These are phyloP conservation scores for Taiwanofungus camphoratus DNA, from an alignment of 1,284 basidiomycete species.

Conservation along the genomic window DNA sequence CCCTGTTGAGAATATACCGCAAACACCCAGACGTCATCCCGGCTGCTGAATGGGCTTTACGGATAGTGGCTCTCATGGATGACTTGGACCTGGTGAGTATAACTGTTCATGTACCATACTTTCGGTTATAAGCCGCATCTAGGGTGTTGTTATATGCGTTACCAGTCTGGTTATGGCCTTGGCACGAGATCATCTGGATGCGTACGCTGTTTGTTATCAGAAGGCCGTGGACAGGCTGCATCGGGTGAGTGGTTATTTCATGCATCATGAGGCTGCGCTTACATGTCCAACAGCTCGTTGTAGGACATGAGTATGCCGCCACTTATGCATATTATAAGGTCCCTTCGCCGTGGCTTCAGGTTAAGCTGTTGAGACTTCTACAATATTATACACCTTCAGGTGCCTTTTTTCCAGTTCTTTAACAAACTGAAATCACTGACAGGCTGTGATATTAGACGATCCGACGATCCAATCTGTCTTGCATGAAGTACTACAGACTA, in stretches of 20 bases:
- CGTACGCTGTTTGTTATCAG: constrained; percentile 87
- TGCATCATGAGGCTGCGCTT: not conserved
- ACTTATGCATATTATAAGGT: constrained; percentile 98
- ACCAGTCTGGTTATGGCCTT: constrained; percentile 93
- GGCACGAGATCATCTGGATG: constrained; percentile 90
- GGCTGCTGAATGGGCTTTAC: constrained; percentile 91
- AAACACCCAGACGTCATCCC: constrained; percentile 95
- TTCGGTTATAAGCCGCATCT: not conserved
- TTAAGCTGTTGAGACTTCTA: constrained; percentile 88
- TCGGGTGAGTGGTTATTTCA: constrained; percentile 47
- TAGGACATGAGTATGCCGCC: constrained; percentile 83
- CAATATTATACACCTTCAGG: constrained; percentile 96
- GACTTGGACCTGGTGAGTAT: constrained; percentile 75
- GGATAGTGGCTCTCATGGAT: constrained; percentile 93
- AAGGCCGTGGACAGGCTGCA: constrained; percentile 90
- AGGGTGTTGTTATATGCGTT: constrained; percentile 94
- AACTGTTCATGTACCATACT: not conserved
- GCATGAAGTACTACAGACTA: constrained; percentile 82
- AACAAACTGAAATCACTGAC: too few species aligned
- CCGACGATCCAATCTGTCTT: constrained; percentile 72
- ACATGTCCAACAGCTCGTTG: constrained; percentile 60
- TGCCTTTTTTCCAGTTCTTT: constrained; percentile 24
- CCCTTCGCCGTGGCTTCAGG: constrained; percentile 96
- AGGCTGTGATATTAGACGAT: constrained; percentile 57
- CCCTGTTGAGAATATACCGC: constrained; percentile 87